A percentile compares a stretch with the other conserved stretches of the same genome.
Conservation (phyloP, 495 filamentous ascomycete species). For the Arthonia radiata region DNA sequence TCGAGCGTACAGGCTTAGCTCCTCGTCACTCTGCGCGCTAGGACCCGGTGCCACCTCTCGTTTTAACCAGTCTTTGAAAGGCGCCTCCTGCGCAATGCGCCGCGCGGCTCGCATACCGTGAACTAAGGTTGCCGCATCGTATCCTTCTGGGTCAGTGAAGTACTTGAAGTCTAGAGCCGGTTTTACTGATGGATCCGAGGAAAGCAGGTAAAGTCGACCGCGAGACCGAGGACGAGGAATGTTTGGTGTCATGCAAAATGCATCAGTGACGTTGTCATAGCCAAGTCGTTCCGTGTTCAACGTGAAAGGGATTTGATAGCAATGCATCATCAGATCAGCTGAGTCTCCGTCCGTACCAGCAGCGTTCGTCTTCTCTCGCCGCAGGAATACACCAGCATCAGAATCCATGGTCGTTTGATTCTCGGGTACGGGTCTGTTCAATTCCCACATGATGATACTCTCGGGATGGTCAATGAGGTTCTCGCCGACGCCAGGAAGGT, state of each 20-base stretch:
- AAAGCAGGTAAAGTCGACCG: slow-evolving; percentile 47
- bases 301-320: slow-evolving; percentile 69
- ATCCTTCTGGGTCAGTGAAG: slow-evolving; percentile 62
- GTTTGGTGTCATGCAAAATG: slow-evolving; percentile 84
- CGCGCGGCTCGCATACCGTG: too few relatives aligned
- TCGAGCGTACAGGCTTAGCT: slow-evolving; percentile 47
- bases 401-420: slow-evolving; percentile 72
- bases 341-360: slow-evolving; percentile 37
- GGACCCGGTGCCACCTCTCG: slow-evolving; percentile 57
- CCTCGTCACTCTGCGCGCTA: slow-evolving; percentile 39
- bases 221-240: slow-evolving; percentile 59
- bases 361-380: slow-evolving; percentile 38
- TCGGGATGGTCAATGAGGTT: slow-evolving; percentile 60
- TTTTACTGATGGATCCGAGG: slow-evolving; percentile 43
- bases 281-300: slow-evolving; percentile 31
- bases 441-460: slow-evolving; percentile 62
- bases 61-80: slow-evolving; percentile 55
- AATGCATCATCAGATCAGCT: slow-evolving; percentile 76
- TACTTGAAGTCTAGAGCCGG: slow-evolving; percentile 70
- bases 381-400: slow-evolving; percentile 63
- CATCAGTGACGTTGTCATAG: slow-evolving; percentile 45
- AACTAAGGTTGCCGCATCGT: slow-evolving; percentile 63
- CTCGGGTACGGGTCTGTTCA: slow-evolving; percentile 45
- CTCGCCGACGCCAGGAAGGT: slow-evolving; percentile 57
- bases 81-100: too few relatives aligned